phyloP scores from a whole-genome alignment of 2,329 filamentous ascomycete species.

The Pestalotiopsis sp. region DNA sequence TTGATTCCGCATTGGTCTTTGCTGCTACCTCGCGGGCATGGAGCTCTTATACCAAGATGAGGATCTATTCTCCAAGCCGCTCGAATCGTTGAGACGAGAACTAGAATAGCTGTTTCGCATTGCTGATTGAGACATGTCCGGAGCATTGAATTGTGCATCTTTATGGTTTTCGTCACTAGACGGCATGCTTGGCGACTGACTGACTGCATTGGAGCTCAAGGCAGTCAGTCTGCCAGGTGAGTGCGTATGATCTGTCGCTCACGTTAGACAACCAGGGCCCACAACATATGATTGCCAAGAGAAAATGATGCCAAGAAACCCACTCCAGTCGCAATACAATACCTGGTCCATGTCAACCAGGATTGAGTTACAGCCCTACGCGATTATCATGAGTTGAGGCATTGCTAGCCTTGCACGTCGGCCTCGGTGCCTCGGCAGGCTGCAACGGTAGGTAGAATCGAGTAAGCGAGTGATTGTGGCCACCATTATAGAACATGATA shows the following conservation, averaged over 20 bases:
- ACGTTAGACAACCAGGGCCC: neutral
- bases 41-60: neutral
- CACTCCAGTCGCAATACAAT: neutral
- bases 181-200: neutral
- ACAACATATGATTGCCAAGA: neutral
- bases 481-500: neutral
- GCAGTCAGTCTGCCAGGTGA: too few species aligned
- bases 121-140: neutral
- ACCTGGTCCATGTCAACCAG: neutral
- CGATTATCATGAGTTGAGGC: too few species aligned
- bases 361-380: neutral
- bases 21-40: neutral
- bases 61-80: neutral
- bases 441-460: neutral
- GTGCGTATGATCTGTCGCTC: too few species aligned
- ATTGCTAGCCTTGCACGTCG: too few species aligned
- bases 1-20: neutral
- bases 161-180: neutral
- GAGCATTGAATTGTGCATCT: neutral
- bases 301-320: neutral
- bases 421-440: neutral
- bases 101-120: too few species aligned
- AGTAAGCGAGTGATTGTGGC: neutral
- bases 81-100: too few species aligned
- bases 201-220: too few species aligned